Base-by-base conservation (phyloP, 1,284 basidiomycete genomes). In the Sanghuangporus baumii region DNA sequence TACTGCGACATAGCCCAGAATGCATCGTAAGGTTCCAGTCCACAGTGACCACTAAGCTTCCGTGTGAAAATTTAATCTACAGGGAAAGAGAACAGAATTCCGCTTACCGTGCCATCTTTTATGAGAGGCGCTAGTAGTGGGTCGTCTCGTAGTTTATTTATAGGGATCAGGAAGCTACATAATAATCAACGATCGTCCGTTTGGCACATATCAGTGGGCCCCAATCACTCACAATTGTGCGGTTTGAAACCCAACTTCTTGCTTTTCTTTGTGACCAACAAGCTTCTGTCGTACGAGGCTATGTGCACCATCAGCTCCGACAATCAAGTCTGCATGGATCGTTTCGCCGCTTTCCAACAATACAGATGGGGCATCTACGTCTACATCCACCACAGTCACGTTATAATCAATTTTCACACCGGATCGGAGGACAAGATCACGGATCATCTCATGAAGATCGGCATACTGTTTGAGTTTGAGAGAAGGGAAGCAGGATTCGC, bases 301-400 rank as follows among this genome's bases (percentile, higher is more conserved):
- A 52, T 66, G 65, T 8, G 73, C 70, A 4, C 87, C 87, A 66
- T 88, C 87, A 0, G 87, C 86, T n/a, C 85, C 87, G 37, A 89
- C 72, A 57, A 89, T 76, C n/a, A 88, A 75, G 67, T 89, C 82
- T 11, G 77, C 84, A 3, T 68, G 63, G 43, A 86, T 59, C 16
- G 71, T 71, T 59, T 79, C 76, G 5, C 86, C 84, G 7, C 75
- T 75, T 7, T 75, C 71, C 9, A 87, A 71, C 0, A 69, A 75
- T 26, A 82, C 71, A 26, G 59, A 59, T 64, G 76, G 51, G 65
- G 68, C 52, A 66, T 66, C 40, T 72, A 71, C 11, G 71, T 67
- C 61, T 26, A 86, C 69, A 0, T 73, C 71, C 0, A 72, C 70
- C 2, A 81, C 78, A 38, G 69, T 71, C 6, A 74, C 69, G 37